Base-by-base conservation (phyloP, 768 basidiomycete species). In the Lentinula lateritia region DNA sequence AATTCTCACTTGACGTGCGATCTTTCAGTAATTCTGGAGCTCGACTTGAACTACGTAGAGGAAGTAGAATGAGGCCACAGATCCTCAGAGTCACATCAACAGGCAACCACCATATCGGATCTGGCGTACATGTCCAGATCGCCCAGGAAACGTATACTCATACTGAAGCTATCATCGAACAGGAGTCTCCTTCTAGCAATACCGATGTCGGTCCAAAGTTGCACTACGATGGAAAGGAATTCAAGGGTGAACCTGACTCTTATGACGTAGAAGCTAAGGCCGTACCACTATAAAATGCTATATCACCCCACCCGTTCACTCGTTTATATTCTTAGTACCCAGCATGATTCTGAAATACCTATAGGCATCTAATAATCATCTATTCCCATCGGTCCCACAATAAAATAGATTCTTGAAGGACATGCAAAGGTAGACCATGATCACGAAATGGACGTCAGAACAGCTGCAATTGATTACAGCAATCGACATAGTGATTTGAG, bases 111-210 rank as follows among this genome's bases (percentile, higher is more conserved):
- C 58, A 75, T 70, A 69, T 78, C 59, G 67, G 76, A 28, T 78
- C 83, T 61, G 81, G 82, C 28, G 79, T 87, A 38, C 86, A 88
- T 65, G 82, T 89, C 59, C 86, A 71, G 65, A 68, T 68, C 3
- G 28, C 28, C 28, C 28, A 28, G 60, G 55, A 61, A 48, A 56
- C 52, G n/a, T 64, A 63, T 46, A 65, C 66, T 50, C 45, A 58
- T 38, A 43, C 62, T 28, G 66, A 67, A 35, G 62, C 60, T 18
- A n/a, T 42, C 34, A 43, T 23, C 12, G 50, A 50, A 50, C 36
- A 45, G 6, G 15, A 15, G 8, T 1, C 46, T 39, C 18, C 58
- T 36, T 18, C 34, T 20, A 46, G 43, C 38, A 28, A 39, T 28
- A 34, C 18, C 7, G 28, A 16, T n/a, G 20, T 56, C 7, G 38